Percentiles rank a stretch among this genome's conserved stretches.
Conservation (phyloP, 2,329 filamentous ascomycete genomes). For the Ophiognomonia clavigignenti-juglandacearum region DNA sequence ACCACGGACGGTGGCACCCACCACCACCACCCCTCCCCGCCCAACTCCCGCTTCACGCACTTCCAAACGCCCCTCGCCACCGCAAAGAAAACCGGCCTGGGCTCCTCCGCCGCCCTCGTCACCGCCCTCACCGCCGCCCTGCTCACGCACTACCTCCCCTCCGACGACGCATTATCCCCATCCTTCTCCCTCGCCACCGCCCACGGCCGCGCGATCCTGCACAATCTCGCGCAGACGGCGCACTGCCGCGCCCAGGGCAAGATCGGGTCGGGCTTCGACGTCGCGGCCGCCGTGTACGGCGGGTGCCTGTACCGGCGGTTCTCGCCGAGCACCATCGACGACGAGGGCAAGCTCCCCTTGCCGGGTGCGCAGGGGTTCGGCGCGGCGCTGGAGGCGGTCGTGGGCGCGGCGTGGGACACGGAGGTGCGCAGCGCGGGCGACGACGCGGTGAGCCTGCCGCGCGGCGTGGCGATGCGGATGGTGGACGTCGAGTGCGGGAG, state of each 20-base stretch:
- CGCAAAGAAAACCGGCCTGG: constrained; percentile 93
- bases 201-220: constrained; percentile 57
- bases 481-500: constrained; percentile 95
- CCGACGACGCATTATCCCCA: too few species aligned
- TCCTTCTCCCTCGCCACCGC: constrained; percentile 54
- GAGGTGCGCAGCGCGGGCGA: constrained; percentile 65
- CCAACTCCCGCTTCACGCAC: constrained; percentile 59
- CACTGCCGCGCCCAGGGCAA: constrained; percentile 97
- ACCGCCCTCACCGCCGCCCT: constrained; percentile 78
- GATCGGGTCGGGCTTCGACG: constrained; percentile 91
- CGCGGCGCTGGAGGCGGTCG: constrained; percentile 55
- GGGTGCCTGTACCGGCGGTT: constrained; percentile 92
- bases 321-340: constrained; percentile 71
- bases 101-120: constrained; percentile 90
- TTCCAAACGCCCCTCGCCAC: constrained; percentile 71
- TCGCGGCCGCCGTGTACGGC: constrained; percentile 88
- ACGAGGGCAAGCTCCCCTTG: constrained; percentile 56
- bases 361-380: constrained; percentile 64
- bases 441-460: constrained; percentile 65
- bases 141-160: constrained; percentile 68
- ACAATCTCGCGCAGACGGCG: constrained; percentile 89
- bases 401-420: constrained; percentile 71
- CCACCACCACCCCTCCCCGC: constrained; percentile 19
- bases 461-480: constrained; percentile 76
- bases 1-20: constrained; percentile 21